A percentile compares a stretch with the other conserved stretches of the same genome.
These are phyloP conservation scores for Singerocomus inundabilis DNA, from an alignment of 1,284 basidiomycete genomes.

Conservation along the genomic window DNA sequence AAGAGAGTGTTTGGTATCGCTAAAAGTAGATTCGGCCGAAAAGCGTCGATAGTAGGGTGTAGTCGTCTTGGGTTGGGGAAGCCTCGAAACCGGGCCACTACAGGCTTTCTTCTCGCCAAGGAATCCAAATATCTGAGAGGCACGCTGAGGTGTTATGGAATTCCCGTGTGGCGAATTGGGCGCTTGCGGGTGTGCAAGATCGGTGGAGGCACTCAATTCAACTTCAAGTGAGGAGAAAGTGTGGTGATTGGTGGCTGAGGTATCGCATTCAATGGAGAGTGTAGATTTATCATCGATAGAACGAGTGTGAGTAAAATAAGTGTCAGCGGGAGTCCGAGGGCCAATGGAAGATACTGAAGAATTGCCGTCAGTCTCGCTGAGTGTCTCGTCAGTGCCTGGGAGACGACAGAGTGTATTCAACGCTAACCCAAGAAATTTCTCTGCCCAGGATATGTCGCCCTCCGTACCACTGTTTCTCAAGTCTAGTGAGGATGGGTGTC, in stretches of 20 bases:
- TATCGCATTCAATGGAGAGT: slow-evolving; percentile 46
- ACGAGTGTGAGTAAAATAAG: slow-evolving; percentile 33
- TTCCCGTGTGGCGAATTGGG: slow-evolving; percentile 31
- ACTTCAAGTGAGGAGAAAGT: slow-evolving; percentile 72
- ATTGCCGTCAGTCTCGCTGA: slow-evolving; percentile 46
- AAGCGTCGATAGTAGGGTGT: slow-evolving; percentile 27
- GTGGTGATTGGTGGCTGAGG: slow-evolving; percentile 43
- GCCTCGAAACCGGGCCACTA: slow-evolving; percentile 35
- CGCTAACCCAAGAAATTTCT: slow-evolving; percentile 63
- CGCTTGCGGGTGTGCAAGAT: slow-evolving; percentile 34
- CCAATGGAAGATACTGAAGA: slow-evolving; percentile 49
- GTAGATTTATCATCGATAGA: slow-evolving; percentile 37
- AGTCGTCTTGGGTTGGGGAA: slow-evolving; percentile 31
- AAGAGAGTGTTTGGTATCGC: slow-evolving; percentile 28
- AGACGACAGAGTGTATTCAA: neutral
- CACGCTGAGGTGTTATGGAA: slow-evolving; percentile 55
- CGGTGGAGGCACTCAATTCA: slow-evolving; percentile 54
- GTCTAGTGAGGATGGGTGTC: slow-evolving; percentile 43
- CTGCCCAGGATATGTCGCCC: slow-evolving; percentile 79
- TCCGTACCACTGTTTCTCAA: slow-evolving; percentile 40
- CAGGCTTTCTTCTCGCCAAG: slow-evolving; percentile 42
- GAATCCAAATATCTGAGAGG: slow-evolving; percentile 69
- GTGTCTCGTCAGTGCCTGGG: slow-evolving; percentile 3
- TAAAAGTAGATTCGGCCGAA: slow-evolving; percentile 26
- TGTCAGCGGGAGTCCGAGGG: slow-evolving; percentile 44